Conservation (phyloP, 441 rosid species). For the Pelargonium myrrhifolium region DNA sequence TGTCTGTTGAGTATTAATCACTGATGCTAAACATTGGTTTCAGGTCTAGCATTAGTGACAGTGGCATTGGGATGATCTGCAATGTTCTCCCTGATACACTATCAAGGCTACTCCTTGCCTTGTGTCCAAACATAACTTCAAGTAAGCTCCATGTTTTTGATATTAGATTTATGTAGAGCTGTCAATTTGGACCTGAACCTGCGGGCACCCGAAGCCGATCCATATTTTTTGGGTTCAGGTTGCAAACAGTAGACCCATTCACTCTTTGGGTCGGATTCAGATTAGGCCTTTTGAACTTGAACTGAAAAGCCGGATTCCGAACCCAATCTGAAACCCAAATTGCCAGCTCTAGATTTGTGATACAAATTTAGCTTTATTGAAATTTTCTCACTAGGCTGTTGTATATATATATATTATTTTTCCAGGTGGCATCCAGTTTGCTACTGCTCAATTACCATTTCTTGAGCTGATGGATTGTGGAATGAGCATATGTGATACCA, state of each 20-base stretch:
- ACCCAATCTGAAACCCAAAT: too few species aligned
- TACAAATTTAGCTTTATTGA: not conserved
- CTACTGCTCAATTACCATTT: constrained; percentile 79
- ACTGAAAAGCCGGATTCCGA: too few species aligned
- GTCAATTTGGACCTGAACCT: too few species aligned
- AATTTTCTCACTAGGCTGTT: not conserved
- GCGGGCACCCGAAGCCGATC: too few species aligned
- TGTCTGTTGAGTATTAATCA: not conserved
- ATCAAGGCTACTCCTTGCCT: constrained; percentile 74
- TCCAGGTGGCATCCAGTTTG: constrained; percentile 96
- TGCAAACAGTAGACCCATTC: too few species aligned
- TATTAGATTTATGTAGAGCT: not conserved
- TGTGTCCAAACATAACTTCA: constrained; percentile 92
- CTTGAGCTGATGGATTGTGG: constrained; percentile 98
- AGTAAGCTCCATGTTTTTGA: constrained; percentile 40
- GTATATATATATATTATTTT: not conserved
- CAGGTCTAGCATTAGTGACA: constrained; percentile 91
- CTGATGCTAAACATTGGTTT: constrained; percentile 18
- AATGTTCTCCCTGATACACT: constrained; percentile 73
- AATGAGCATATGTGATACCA: constrained; percentile 70
- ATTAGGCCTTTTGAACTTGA: too few species aligned
- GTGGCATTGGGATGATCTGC: constrained; percentile 96
- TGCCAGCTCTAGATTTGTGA: too few species aligned
- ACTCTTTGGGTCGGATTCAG: too few species aligned
- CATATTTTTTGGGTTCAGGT: too few species aligned